Base-by-base conservation (phyloP, 306 rosid genomes). In the Castanea crenata region DNA sequence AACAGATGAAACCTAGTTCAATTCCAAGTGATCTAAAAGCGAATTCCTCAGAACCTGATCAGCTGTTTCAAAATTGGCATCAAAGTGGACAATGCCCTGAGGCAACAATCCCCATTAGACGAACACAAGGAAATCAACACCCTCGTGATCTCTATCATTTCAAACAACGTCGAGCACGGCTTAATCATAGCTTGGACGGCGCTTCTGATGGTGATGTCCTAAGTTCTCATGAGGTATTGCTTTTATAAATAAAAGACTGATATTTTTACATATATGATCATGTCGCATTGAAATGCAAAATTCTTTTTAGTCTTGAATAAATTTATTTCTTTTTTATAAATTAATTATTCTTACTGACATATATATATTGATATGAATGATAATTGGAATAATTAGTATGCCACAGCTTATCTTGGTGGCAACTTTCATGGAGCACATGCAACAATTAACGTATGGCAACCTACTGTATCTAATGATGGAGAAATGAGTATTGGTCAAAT, bases 51-150 rank as follows among this genome's bases (percentile, higher is more conserved):
- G 4, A 59, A 10, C 16, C 11, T 1, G 31, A 9, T 41, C 46
- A 41, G 67, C 16, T 32, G 5, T 69, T 70, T 29, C 77, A 79
- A 35, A 16, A 10, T n/a, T 79, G 83, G 86, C 56, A 14, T 34
- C 18, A 11, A 32, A 25, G 70, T 61, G 86, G 69, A 58, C 76
- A 79, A 58, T 75, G 86, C 72, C 83, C 80, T 0, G 49, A 75
- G n/a, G 69, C 83, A 51, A 74, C 80, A 70, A 74, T 83, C 23
- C 86, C 83, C 35, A 83, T 49, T 49, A 13, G 62, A 69, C 77
- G 56, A 27, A 3, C 32, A 32, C 70, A 14, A 3, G 74, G 31
- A 23, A 29, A 41, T 25, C 54, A 49, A 10, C 12, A 0, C 57
- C 58, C 13, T 46, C 27, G 31, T n/a, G 31, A 44, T 10, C 11